These are phyloP conservation scores for Oxytropis ochrocephala DNA, from an alignment of 306 rosid species.

Conservation along the genomic window DNA sequence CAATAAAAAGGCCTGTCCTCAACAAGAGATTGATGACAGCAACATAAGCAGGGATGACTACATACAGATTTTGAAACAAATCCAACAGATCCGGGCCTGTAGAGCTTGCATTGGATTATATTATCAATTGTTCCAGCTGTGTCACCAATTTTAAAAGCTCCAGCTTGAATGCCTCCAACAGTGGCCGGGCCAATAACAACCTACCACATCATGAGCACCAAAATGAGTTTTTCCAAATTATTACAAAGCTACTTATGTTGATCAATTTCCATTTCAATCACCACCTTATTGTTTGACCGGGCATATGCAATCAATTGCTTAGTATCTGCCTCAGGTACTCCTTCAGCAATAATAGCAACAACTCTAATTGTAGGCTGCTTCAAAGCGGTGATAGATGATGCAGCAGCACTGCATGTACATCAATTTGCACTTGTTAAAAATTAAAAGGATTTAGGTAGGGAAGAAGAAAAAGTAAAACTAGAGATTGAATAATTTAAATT, in stretches of 20 bases:
- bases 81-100: constrained; percentile 99
- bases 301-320: constrained; percentile 94
- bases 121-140: constrained; percentile 98
- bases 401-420: constrained; percentile 71
- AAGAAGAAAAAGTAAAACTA: neutral
- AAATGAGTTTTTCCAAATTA: constrained; percentile 17
- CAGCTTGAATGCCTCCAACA: constrained; percentile 99
- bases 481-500: neutral
- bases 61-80: constrained; percentile 99
- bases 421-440: neutral
- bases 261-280: constrained; percentile 10
- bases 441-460: neutral
- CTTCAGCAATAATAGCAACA: constrained; percentile 96
- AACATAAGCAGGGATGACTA: constrained; percentile 8
- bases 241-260: constrained; percentile 1
- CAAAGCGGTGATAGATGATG: constrained; percentile 86
- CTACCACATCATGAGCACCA: constrained; percentile 37
- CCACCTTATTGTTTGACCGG: constrained; percentile 86
- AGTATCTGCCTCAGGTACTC: constrained; percentile 89
- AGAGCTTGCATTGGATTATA: constrained; percentile 83
- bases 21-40: constrained; percentile 15
- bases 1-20: neutral
- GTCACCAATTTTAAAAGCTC: constrained; percentile 98
- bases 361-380: constrained; percentile 96
- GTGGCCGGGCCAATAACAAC: constrained; percentile 98